These are phyloP conservation scores for Neurospora sp. DNA, from an alignment of 495 filamentous ascomycete genomes.

Conservation along the genomic window DNA sequence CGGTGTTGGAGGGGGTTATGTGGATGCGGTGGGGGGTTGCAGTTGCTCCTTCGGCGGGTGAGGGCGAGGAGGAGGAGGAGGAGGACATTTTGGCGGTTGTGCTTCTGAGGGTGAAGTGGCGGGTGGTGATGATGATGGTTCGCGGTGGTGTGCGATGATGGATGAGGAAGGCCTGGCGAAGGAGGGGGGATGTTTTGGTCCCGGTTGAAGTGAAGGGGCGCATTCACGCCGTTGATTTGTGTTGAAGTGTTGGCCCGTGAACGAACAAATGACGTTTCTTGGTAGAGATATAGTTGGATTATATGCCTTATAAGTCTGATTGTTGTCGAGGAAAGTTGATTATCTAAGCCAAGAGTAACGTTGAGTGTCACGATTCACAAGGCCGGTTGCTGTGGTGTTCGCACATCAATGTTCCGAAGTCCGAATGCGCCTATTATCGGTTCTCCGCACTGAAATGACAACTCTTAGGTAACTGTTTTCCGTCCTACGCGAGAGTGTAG, in stretches of 20 bases:
- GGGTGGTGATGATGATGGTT: neutral
- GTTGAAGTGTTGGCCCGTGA: neutral
- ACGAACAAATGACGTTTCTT: no score
- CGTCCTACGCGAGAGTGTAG: neutral
- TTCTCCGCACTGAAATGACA: neutral
- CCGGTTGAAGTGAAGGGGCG: neutral
- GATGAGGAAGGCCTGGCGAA: neutral
- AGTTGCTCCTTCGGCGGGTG: neutral
- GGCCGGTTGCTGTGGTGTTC: neutral
- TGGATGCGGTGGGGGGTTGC: constrained; percentile 48
- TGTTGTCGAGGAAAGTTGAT: neutral
- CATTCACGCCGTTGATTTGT: neutral
- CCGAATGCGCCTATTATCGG: neutral
- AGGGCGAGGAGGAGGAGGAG: neutral
- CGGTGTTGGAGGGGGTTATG: constrained; percentile 45
- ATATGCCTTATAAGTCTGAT: neutral
- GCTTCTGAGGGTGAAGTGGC: neutral
- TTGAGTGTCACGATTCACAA: neutral
- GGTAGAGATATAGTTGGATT: neutral
- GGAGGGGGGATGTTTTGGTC: neutral
- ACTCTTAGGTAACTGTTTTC: neutral
- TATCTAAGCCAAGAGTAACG: neutral
- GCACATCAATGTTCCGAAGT: neutral
- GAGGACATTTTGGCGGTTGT: neutral
- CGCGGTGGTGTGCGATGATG: no score